A percentile compares a stretch with the other conserved stretches of the same genome.
Conservation (phyloP, 257 asterid species). For the Parsonsia alboflavescens region DNA sequence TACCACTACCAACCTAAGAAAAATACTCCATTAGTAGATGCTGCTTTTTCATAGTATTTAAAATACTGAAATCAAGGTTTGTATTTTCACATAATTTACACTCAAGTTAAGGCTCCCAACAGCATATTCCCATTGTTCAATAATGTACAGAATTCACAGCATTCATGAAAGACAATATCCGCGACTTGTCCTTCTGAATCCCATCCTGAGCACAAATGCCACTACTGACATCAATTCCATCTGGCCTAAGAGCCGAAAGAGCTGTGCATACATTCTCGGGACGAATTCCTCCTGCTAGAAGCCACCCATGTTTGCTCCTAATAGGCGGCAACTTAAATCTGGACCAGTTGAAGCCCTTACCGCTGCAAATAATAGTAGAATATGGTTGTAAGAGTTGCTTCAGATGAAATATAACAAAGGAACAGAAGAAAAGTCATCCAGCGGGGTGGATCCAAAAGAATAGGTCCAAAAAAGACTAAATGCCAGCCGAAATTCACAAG, state of each 20-base stretch:
- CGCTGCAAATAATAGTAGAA: conserved; percentile 27
- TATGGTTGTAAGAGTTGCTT: background rate
- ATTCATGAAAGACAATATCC: conserved; percentile 62
- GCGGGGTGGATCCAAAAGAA: background rate
- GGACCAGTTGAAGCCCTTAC: conserved; percentile 84
- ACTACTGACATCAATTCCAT: conserved; percentile 89
- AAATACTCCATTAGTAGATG: too few species aligned
- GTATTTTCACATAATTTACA: background rate
- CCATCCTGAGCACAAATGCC: conserved; percentile 87
- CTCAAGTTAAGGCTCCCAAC: background rate
- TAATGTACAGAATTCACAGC: conserved; percentile 46
- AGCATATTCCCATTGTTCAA: conserved; percentile 17
- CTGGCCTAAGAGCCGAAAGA: conserved; percentile 60
- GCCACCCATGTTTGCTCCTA: conserved; percentile 79
- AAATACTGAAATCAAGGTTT: background rate
- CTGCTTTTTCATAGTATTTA: too few species aligned
- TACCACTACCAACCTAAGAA: too few species aligned
- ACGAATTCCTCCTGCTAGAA: conserved; percentile 81
- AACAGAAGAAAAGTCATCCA: too few species aligned
- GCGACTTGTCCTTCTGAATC: conserved; percentile 59
- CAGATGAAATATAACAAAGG: background rate
- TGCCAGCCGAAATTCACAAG: background rate
- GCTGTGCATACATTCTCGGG: conserved; percentile 69
- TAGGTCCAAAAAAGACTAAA: background rate
- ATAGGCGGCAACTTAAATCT: conserved; percentile 60